Evolutionary conservation across 805 yeast genomes (phyloP).

Genomic region (Kuraishia capsulata): DNA sequence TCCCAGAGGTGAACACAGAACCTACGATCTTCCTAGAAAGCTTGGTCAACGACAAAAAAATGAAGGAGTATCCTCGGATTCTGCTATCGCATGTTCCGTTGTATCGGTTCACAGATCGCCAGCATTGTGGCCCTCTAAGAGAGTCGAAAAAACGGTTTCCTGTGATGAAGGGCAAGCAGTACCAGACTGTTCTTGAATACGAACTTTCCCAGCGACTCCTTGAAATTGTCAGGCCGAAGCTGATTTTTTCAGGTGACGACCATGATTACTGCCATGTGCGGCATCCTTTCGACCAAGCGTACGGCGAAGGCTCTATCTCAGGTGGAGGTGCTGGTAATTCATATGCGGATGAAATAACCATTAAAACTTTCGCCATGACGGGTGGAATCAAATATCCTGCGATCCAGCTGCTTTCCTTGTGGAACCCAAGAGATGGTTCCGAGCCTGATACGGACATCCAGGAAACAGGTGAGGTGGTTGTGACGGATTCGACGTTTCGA

Average conservation of each 20-base stretch:
- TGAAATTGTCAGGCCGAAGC: constrained; percentile 48
- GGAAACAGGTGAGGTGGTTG: neutral
- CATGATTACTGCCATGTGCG: constrained; percentile 86
- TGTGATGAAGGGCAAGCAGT: constrained; percentile 67
- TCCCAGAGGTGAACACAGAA: constrained; percentile 31
- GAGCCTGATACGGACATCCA: neutral
- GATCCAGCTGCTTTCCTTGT: constrained; percentile 66
- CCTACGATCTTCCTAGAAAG: constrained; percentile 44
- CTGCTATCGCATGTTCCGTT: constrained; percentile 85
- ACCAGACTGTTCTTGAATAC: constrained; percentile 77
- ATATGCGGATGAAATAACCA: constrained; percentile 66
- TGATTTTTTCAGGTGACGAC: constrained; percentile 88
- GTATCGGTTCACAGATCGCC: constrained; percentile 53
- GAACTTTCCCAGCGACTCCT: constrained; percentile 52
- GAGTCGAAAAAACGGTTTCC: constrained; percentile 65
- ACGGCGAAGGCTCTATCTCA: neutral
- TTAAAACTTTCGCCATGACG: constrained; percentile 87
- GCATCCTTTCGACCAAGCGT: constrained; percentile 29
- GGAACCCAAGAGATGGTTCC: neutral
- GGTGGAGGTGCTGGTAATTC: constrained; percentile 10
- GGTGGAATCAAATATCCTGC: constrained; percentile 87
- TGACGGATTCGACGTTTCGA: neutral
- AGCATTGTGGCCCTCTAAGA: constrained; percentile 67
- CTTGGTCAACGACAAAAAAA: constrained; percentile 17
- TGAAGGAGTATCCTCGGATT: constrained; percentile 44